Conservation (phyloP, 129 eudicot species). For the Solidago caesia region DNA sequence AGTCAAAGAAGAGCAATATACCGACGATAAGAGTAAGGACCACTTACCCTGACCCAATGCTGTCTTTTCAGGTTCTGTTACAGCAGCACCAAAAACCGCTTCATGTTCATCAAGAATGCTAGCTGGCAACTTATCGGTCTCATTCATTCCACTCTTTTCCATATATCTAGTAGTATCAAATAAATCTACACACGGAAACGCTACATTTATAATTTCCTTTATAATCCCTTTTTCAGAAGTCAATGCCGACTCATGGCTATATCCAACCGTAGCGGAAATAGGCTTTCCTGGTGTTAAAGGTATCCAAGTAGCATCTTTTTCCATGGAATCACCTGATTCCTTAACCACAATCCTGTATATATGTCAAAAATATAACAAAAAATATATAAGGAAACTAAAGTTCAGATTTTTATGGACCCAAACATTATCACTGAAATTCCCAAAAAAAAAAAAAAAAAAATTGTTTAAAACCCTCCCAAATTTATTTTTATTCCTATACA, state of each 20-base stretch:
- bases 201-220: slow-evolving; percentile 16
- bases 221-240: slow-evolving; percentile 17
- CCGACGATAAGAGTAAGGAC: background rate
- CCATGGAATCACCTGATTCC: slow-evolving; percentile 37
- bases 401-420: too few relatives aligned
- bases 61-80: slow-evolving; percentile 18
- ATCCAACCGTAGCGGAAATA: background rate
- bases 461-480: too few relatives aligned
- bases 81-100: slow-evolving; percentile 9
- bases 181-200: slow-evolving; percentile 12
- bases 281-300: slow-evolving; percentile 44
- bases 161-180: background rate
- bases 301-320: slow-evolving; percentile 28
- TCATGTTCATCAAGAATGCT: slow-evolving; percentile 17
- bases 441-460: too few relatives aligned
- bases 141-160: slow-evolving; percentile 13
- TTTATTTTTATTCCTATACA: too few relatives aligned
- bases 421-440: too few relatives aligned
- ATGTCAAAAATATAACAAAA: slow-evolving; percentile 15
- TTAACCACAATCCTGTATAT: slow-evolving; percentile 22
- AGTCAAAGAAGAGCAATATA: slow-evolving; percentile 6
- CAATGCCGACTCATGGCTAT: slow-evolving; percentile 9
- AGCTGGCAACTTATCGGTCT: slow-evolving; percentile 12
- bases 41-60: slow-evolving; percentile 20
- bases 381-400: background rate